phyloP scores from a whole-genome alignment of 2,329 filamentous ascomycete species.

The Decorospora gaudefroyi region DNA sequence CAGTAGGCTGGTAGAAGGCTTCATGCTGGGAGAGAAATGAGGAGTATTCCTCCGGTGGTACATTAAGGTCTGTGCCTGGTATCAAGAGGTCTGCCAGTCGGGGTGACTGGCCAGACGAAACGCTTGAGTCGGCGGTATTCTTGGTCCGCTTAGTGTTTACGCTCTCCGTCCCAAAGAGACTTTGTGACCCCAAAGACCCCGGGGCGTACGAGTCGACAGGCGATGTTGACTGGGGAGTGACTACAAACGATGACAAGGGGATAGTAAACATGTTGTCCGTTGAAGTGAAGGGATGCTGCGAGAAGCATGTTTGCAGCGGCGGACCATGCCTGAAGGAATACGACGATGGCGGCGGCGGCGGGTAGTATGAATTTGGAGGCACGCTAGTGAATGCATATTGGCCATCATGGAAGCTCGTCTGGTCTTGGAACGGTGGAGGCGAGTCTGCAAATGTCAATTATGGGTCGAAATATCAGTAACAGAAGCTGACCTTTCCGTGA shows the following conservation, averaged over 20 bases:
- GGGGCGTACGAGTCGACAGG: constrained; percentile 43
- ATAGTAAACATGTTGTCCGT: constrained; percentile 16
- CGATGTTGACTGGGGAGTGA: constrained; percentile 33
- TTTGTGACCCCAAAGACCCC: constrained; percentile 44
- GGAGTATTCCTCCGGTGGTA: constrained; percentile 46
- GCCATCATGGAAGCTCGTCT: constrained; percentile 6
- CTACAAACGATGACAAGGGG: constrained; percentile 31
- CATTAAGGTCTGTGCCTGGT: constrained; percentile 55
- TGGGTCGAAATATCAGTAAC: neutral
- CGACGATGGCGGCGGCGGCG: constrained; percentile 16
- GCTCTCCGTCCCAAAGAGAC: constrained; percentile 46
- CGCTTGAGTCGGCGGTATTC: constrained; percentile 41
- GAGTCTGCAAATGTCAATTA: constrained; percentile 22
- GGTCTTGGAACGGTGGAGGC: constrained; percentile 6
- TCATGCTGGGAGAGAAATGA: constrained; percentile 44
- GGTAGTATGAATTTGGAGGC: constrained; percentile 18
- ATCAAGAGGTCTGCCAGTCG: constrained; percentile 55
- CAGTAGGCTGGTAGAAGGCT: constrained; percentile 40
- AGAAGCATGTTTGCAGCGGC: constrained; percentile 16
- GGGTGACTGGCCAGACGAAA: constrained; percentile 54
- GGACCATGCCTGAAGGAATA: constrained; percentile 15
- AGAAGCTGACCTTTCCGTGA: constrained; percentile 54
- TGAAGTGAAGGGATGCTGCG: constrained; percentile 15
- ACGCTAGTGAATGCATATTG: constrained; percentile 14
- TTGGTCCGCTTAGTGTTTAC: constrained; percentile 30